A percentile compares a stretch with the other conserved stretches of the same genome.
Conservation (phyloP, 306 rosid genomes). For the Gleditsia sinensis region DNA sequence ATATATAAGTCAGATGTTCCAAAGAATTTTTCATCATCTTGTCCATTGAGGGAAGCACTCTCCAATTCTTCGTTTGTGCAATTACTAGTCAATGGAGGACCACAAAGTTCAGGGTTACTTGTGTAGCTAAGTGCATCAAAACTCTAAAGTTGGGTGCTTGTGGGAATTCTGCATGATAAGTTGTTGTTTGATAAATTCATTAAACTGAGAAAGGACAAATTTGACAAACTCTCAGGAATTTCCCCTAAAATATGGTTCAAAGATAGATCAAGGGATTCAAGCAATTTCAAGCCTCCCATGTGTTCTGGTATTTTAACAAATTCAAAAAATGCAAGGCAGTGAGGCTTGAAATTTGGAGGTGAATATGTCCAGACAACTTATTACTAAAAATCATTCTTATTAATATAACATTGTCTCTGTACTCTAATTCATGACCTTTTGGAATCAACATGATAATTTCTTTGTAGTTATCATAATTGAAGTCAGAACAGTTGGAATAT, state of each 20-base stretch:
- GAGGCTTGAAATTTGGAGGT: constrained; percentile 17
- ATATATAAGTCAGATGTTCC: constrained; percentile 9
- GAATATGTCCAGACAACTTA: constrained; percentile 29
- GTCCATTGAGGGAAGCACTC: neutral
- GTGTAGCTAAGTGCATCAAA: constrained; percentile 34
- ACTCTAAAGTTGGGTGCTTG: constrained; percentile 41
- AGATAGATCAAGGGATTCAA: constrained; percentile 41
- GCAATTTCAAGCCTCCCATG: constrained; percentile 23
- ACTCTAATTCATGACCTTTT: constrained; percentile 38
- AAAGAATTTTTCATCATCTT: neutral
- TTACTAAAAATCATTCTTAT: constrained; percentile 41
- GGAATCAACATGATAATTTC: constrained; percentile 35
- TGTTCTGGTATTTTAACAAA: constrained; percentile 36
- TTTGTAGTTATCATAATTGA: constrained; percentile 21
- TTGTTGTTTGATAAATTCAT: no score
- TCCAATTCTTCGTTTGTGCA: neutral
- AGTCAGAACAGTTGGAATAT: no score
- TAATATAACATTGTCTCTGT: constrained; percentile 26
- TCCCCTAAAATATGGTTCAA: constrained; percentile 30
- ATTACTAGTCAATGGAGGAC: constrained; percentile 34
- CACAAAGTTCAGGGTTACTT: constrained; percentile 34
- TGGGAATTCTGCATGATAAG: constrained; percentile 35
- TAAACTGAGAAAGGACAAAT: constrained; percentile 32
- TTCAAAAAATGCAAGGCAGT: constrained; percentile 29
- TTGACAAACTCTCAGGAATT: constrained; percentile 40